Percentiles rank a stretch among this genome's conserved stretches.
Evolutionary conservation across 345 rosid genomes (phyloP).

Genomic region (Pseudoturritis turrita): DNA sequence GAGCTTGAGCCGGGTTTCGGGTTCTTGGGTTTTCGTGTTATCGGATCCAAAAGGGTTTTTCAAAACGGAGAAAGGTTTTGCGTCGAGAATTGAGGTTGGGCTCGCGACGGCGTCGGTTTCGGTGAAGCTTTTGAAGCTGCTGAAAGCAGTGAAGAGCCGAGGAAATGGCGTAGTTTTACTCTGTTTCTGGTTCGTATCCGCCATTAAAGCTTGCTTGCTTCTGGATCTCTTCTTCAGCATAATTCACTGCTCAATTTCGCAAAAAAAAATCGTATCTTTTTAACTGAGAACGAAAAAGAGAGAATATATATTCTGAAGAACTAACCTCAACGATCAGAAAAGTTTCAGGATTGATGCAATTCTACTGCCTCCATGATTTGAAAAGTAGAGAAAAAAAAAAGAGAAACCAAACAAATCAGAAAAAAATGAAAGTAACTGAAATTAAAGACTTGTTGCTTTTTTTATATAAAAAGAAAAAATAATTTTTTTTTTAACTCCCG

Average conservation of each 20-base stretch:
- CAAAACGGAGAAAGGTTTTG: constrained; percentile 58
- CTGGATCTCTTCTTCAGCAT: constrained; percentile 44
- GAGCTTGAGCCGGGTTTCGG: constrained; percentile 46
- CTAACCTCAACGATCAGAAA: constrained; percentile 5
- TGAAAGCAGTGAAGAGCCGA: constrained; percentile 54
- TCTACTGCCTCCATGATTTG: constrained; percentile 30
- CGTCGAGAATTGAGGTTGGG: constrained; percentile 87
- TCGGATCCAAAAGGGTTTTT: constrained; percentile 65
- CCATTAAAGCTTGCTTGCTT: constrained; percentile 46
- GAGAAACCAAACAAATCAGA: not conserved
- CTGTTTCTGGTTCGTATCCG: constrained; percentile 45
- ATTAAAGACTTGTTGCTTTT: constrained; percentile 9
- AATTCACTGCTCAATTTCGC: constrained; percentile 11
- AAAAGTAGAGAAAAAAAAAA: not conserved
- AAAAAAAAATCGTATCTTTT: not conserved
- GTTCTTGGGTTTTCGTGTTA: constrained; percentile 32
- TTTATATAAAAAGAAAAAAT: not conserved
- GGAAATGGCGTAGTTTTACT: constrained; percentile 57
- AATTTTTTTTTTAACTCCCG: constrained; percentile 14
- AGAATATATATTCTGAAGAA: not conserved
- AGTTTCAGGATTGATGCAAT: constrained; percentile 1
- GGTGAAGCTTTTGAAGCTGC: constrained; percentile 47
- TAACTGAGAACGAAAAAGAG: not conserved
- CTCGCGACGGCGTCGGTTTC: constrained; percentile 51
- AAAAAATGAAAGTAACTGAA: constrained; percentile 26